Conservation (phyloP, 768 basidiomycete species). For the Boletellus ananas region DNA sequence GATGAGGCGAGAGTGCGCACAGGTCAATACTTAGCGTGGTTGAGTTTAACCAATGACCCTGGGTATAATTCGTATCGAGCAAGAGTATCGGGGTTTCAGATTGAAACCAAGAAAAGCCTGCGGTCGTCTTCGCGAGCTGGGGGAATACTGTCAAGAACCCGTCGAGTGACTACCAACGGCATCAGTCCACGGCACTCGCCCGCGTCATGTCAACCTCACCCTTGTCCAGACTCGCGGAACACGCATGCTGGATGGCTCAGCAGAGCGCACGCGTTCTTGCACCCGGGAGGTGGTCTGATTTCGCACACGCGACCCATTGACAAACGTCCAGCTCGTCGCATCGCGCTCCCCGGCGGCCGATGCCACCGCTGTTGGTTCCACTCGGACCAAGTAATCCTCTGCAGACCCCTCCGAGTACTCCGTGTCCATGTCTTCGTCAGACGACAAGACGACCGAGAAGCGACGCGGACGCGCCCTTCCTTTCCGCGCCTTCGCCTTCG, state of each 20-base stretch:
- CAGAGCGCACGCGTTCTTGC: neutral
- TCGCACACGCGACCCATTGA: constrained; percentile 1
- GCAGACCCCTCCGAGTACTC: neutral
- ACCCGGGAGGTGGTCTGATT: neutral
- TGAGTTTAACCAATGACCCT: constrained; percentile 16
- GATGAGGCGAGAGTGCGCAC: constrained; percentile 13
- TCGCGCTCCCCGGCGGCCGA: neutral
- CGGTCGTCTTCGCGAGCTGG: constrained; percentile 17
- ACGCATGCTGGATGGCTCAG: neutral
- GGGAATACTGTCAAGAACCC: constrained; percentile 24
- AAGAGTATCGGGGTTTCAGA: constrained; percentile 27
- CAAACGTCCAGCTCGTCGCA: constrained; percentile 18
- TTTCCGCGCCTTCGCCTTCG: neutral
- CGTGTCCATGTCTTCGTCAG: neutral
- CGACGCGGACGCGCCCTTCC: neutral
- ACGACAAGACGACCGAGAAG: neutral
- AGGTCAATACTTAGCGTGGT: constrained; percentile 18
- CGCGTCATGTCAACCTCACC: constrained; percentile 15
- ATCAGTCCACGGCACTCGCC: neutral
- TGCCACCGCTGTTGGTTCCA: neutral
- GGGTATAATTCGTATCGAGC: constrained; percentile 8
- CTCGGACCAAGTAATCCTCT: neutral
- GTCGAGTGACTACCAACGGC: constrained; percentile 17
- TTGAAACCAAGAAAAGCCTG: constrained; percentile 25
- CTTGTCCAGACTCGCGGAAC: constrained; percentile 28